Evolutionary conservation across 495 filamentous ascomycete species (phyloP).

Genomic region (Annulohypoxylon stygium): DNA sequence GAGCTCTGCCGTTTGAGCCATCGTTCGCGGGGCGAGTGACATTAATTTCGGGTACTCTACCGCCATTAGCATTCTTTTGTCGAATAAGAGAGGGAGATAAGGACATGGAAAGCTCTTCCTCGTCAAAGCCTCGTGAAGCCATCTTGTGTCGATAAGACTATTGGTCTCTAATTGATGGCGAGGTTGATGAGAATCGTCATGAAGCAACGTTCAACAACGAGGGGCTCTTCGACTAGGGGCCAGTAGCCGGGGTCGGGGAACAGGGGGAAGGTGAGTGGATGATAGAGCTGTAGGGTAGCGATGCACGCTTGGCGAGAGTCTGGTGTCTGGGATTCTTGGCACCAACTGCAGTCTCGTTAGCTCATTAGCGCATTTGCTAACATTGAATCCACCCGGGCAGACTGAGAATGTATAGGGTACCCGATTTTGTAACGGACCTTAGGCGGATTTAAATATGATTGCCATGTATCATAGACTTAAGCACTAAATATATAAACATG

Average conservation of each 20-base stretch:
- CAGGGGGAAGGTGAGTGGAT: slow-evolving; percentile 33
- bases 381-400: not conserved
- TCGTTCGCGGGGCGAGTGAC: slow-evolving; percentile 54
- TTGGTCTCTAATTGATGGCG: slow-evolving; percentile 34
- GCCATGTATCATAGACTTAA: slow-evolving; percentile 9
- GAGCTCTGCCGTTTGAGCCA: slow-evolving; percentile 54
- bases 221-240: slow-evolving; percentile 40
- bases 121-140: slow-evolving; percentile 73
- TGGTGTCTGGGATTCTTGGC: slow-evolving; percentile 25
- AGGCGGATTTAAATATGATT: not conserved
- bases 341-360: slow-evolving; percentile 19
- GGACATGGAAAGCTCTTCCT: slow-evolving; percentile 93
- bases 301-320: slow-evolving; percentile 29
- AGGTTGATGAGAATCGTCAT: slow-evolving; percentile 45
- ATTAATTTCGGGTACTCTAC: slow-evolving; percentile 49
- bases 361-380: slow-evolving; percentile 14
- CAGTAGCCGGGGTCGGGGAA: slow-evolving; percentile 31
- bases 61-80: slow-evolving; percentile 54
- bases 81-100: slow-evolving; percentile 75
- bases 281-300: slow-evolving; percentile 18
- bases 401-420: slow-evolving; percentile 5
- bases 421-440: not conserved
- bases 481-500: not conserved
- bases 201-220: slow-evolving; percentile 44
- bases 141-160: slow-evolving; percentile 54